Conservation (phyloP, 495 filamentous ascomycete species). For the Penicillium cinerascens region DNA sequence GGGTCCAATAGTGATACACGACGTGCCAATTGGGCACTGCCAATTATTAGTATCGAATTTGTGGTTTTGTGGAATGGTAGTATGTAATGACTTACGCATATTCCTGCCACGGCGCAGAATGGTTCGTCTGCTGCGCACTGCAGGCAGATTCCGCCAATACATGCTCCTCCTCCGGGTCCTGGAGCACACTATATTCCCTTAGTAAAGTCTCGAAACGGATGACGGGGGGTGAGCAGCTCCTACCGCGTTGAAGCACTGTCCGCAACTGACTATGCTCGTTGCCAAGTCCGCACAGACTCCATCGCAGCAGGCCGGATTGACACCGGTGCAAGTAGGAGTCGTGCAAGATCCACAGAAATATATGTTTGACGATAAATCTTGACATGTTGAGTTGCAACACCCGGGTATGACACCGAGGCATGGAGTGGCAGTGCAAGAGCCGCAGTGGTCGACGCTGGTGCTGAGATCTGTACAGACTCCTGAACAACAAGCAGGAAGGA, state of each 20-base stretch:
- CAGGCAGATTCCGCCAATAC: conserved; percentile 11
- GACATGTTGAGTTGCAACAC: conserved; percentile 1
- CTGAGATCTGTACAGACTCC: conserved; percentile 4
- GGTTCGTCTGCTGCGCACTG: conserved; percentile 7
- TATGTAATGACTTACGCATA: conserved; percentile 20
- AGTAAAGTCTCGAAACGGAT: background rate
- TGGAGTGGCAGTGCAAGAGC: background rate
- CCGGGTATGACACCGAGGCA: background rate
- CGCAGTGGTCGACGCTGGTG: background rate
- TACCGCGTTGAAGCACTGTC: conserved; percentile 11
- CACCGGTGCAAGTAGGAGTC: background rate
- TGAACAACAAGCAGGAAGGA: conserved; percentile 1
- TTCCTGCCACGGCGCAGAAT: conserved; percentile 13
- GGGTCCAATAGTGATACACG: conserved; percentile 14
- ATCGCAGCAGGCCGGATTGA: background rate
- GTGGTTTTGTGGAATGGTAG: background rate
- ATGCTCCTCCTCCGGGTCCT: conserved; percentile 14
- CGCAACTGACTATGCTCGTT: conserved; percentile 11
- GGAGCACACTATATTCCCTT: conserved; percentile 8
- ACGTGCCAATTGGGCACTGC: conserved; percentile 16
- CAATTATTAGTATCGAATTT: background rate
- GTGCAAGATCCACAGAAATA: conserved; percentile 3
- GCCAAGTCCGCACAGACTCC: conserved; percentile 8
- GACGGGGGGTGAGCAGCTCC: background rate
- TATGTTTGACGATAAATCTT: background rate